Percentiles rank a stretch among this genome's conserved stretches.
phyloP scores from a whole-genome alignment of 129 eudicot species.

The Helianthus annuus region DNA sequence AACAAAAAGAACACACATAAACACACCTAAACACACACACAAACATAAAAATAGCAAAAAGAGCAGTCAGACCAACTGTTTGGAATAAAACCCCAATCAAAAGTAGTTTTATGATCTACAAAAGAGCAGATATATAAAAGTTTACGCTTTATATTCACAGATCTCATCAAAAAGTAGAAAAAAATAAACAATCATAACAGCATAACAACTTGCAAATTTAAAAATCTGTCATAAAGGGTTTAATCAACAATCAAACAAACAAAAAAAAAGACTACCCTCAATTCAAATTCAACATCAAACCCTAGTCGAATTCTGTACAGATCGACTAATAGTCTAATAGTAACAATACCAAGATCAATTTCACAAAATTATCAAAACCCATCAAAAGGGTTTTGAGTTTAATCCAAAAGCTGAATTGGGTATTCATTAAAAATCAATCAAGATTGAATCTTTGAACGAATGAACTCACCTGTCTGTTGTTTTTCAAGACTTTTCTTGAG shows the following conservation, averaged over 20 bases:
- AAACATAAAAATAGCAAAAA: too few species aligned
- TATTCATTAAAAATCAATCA: too few species aligned
- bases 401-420: constrained; percentile 6
- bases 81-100: background rate
- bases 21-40: too few species aligned
- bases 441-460: too few species aligned
- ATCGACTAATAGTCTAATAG: constrained; percentile 14
- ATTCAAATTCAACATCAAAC: background rate
- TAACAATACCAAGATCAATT: constrained; percentile 16
- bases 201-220: constrained; percentile 1
- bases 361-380: constrained; percentile 2
- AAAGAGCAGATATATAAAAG: constrained; percentile 12
- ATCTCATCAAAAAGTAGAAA: constrained; percentile 31
- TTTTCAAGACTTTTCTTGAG: too few species aligned
- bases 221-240: background rate
- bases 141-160: constrained; percentile 16
- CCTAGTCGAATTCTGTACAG: background rate
- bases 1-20: too few species aligned
- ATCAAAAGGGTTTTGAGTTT: constrained; percentile 4
- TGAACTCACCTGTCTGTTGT: too few species aligned
- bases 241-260: background rate
- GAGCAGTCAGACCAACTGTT: constrained; percentile 15
- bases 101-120: constrained; percentile 13
- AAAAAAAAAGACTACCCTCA: background rate
- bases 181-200: constrained; percentile 2